Base-by-base conservation (phyloP, 2,329 filamentous ascomycete species). In the Fusarium avenaceum region DNA sequence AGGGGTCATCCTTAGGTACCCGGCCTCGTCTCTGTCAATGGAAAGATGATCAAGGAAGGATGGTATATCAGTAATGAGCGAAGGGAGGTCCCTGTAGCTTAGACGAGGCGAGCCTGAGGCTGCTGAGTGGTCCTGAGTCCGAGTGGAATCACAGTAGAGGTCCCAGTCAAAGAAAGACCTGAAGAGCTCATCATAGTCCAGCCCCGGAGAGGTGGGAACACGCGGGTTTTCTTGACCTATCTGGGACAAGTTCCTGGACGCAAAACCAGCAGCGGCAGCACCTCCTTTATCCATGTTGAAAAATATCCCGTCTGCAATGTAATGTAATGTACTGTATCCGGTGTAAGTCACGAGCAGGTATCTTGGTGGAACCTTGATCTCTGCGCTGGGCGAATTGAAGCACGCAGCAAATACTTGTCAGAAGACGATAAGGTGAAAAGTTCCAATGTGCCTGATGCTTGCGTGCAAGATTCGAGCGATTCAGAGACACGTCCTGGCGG, bases 311-410 rank as follows among this genome's bases (percentile, higher is more conserved):
- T 38, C 35, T 62, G 58, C 58, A 58, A 58, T 54, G 58, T 58
- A 62, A 62, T 62, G 58, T 62, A 62, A 72, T 76, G 58, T 68
- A 50, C 65, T 67, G 64, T 67, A 44, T 65, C 59, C 73, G 74
- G 77, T 80, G 74, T 79, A 79, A 79, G 79, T 79, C 79, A 80
- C 77, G 76, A 67, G 67, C 53, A 56, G 57, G 74, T 74, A 69
- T 77, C 75, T 75, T 79, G 77, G 79, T 80, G 79, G 79, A 79
- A 80, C 79, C 78, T 79, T 77, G 75, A 52, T 71, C 74, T 77
- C 71, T 69, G 69, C 75, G 69, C 67, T 71, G 73, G 77, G 73
- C 76, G 76, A 78, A 78, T 75, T 76, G 77, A 76, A 76, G 70
- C 76, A 71, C 73, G 75, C 73, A 76, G 75, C 70, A 72, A 70